Evolutionary conservation across 2,329 filamentous ascomycete species (phyloP), one percentile per base, ranked within the genome.

Genomic region (Trichoderma guizhouense): DNA sequence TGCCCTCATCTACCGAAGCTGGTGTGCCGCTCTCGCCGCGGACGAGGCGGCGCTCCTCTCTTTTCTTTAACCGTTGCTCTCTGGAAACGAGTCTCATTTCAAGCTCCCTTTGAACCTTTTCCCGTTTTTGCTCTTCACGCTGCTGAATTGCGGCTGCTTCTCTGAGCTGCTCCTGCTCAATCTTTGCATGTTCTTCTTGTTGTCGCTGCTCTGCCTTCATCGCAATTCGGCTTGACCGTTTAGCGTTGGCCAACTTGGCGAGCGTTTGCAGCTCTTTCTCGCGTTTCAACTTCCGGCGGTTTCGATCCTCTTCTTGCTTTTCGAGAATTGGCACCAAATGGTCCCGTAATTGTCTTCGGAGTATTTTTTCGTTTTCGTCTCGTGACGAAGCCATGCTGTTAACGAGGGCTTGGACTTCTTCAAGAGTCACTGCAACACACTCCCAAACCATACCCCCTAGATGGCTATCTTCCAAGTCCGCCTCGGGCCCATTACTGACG

Each of bases 231-330:
- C 93, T 97, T 1, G 96, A 99, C 74, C 96, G 87, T 83, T 99
- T 99, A 5, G 96, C 95, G 71, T 92, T 93, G n/a, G 94, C 94
- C 83, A 98, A 88, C 79, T 96, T 95, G 76, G 95, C 91, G 75
- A 97, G 82, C 75, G 90, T 94, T 67, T 94, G 85, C 26, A 97
- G 82, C 77, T 98, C 95, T 74, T 91, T 93, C 79, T 97, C 89
- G 76, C 92, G 86, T 73, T 90, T 88, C 3, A 84, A 77, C 64
- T 92, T 85, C 84, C 93, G 87, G 82, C 89, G 83, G 80, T 95
- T 95, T 73, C 91, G 90, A 34, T 90, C 88, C 76, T 95, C 88
- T 76, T 91, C 90, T 75, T 93, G 90, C 77, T 92, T 93, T 81
- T 97, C 91, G 15, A 99, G 87, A 47, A 97, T 88, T 0, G 96